Percentiles rank a stretch among this genome's conserved stretches.
Conservation (phyloP, 1,284 basidiomycete genomes). For the Agaricales sp. region DNA sequence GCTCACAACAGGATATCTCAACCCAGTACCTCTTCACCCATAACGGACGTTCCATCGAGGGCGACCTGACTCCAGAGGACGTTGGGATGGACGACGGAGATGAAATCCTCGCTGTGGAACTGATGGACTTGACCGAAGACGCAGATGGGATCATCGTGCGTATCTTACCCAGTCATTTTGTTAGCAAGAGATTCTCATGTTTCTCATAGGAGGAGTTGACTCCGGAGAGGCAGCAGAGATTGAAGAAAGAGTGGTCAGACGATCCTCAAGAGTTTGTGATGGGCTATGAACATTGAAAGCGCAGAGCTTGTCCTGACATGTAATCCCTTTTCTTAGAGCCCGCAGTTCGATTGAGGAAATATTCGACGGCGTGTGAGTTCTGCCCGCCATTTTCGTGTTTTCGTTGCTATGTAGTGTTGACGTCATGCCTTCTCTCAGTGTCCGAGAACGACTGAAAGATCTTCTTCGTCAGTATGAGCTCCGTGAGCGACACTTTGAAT, state of each 20-base stretch:
- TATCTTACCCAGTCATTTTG: too few species aligned
- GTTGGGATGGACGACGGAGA: conserved; percentile 75
- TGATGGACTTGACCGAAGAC: conserved; percentile 75
- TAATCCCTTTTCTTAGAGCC: conserved; percentile 35
- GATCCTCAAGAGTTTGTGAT: conserved; percentile 56
- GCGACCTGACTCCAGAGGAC: conserved; percentile 75
- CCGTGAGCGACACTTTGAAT: conserved; percentile 80
- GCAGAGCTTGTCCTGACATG: conserved; percentile 7
- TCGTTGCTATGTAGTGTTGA: too few species aligned
- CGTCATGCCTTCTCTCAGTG: conserved; percentile 31
- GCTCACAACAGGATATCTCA: conserved; percentile 18
- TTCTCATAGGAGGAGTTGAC: conserved; percentile 46
- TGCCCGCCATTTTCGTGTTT: conserved; percentile 22
- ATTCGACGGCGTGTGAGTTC: conserved; percentile 59
- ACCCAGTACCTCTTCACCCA: conserved; percentile 72
- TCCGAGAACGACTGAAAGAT: conserved; percentile 74
- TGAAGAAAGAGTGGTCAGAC: conserved; percentile 70
- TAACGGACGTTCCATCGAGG: conserved; percentile 61
- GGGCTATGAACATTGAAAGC: too few species aligned
- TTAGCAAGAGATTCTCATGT: conserved; percentile 55
- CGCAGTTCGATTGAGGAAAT: conserved; percentile 65
- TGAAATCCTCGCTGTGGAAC: conserved; percentile 74
- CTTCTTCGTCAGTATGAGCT: conserved; percentile 76
- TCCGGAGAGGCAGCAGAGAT: conserved; percentile 49
- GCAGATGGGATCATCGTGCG: conserved; percentile 48